Evolutionary conservation across 179 eudicot species (phyloP).

Genomic region (Actinidia chinensis): DNA sequence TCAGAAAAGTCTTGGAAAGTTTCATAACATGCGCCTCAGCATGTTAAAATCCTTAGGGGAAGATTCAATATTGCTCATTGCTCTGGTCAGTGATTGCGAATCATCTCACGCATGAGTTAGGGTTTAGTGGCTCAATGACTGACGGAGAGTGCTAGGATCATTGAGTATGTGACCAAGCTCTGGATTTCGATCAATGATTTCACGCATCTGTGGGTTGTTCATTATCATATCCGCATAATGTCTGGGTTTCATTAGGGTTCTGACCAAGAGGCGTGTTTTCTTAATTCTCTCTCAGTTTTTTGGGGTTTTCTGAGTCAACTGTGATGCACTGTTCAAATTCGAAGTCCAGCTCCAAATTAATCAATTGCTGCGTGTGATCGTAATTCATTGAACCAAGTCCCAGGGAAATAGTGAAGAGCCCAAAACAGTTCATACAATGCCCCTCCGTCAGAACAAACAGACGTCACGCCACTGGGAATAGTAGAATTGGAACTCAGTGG

Average conservation of each 20-base stretch:
- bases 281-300: constrained; percentile 95
- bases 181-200: constrained; percentile 93
- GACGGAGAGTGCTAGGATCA: constrained; percentile 89
- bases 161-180: constrained; percentile 94
- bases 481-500: no score
- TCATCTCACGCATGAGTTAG: constrained; percentile 99
- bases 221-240: constrained; percentile 77
- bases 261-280: constrained; percentile 94
- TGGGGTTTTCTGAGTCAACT: constrained; percentile 88
- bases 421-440: constrained; percentile 60
- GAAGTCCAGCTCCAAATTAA: constrained; percentile 72
- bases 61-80: constrained; percentile 98
- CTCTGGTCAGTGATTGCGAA: constrained; percentile 98
- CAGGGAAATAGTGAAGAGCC: constrained; percentile 69
- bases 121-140: constrained; percentile 92
- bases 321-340: constrained; percentile 95
- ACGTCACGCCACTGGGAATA: constrained; percentile 40
- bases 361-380: constrained; percentile 49
- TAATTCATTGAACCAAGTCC: constrained; percentile 60
- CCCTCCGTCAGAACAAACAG: constrained; percentile 46
- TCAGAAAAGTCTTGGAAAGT: constrained; percentile 97
- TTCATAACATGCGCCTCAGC: constrained; percentile 99
- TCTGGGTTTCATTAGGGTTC: constrained; percentile 94
- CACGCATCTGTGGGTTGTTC: constrained; percentile 99
- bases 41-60: constrained; percentile 98